phyloP scores from a whole-genome alignment of 78 protist genomes.

The Tieghemostelium lacteum region DNA sequence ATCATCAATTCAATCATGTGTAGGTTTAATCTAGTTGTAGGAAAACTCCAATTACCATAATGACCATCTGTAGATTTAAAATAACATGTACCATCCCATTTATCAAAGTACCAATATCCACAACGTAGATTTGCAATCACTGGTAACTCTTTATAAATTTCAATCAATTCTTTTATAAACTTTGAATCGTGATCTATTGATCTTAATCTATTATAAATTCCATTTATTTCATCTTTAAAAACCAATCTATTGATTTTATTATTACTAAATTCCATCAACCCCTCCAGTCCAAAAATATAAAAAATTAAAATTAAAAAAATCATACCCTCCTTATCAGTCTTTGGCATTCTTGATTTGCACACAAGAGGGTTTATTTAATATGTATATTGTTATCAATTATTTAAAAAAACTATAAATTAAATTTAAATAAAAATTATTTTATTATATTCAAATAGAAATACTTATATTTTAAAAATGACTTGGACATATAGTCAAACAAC shows the following conservation, averaged over 20 bases:
- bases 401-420: no score
- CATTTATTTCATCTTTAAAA: slow-evolving; percentile 22
- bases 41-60: slow-evolving; percentile 81
- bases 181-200: slow-evolving; percentile 63
- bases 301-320: no score
- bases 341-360: no score
- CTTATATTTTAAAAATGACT: no score
- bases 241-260: slow-evolving; percentile 5
- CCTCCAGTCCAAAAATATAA: no score
- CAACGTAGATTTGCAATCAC: slow-evolving; percentile 76
- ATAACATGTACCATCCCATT: slow-evolving; percentile 46
- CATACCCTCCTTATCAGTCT: no score
- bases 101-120: slow-evolving; percentile 70
- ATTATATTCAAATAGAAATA: no score
- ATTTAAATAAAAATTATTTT: no score
- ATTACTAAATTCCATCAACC: background rate
- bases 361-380: no score
- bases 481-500: background rate
- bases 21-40: slow-evolving; percentile 47
- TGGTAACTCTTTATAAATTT: slow-evolving; percentile 12
- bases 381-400: no score
- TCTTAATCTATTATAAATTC: slow-evolving; percentile 25
- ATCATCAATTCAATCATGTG: slow-evolving; percentile 12
- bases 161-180: slow-evolving; percentile 8
- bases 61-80: slow-evolving; percentile 86